Base-by-base conservation (phyloP, 108 stramenopile species). In the Fistulifera solaris region DNA sequence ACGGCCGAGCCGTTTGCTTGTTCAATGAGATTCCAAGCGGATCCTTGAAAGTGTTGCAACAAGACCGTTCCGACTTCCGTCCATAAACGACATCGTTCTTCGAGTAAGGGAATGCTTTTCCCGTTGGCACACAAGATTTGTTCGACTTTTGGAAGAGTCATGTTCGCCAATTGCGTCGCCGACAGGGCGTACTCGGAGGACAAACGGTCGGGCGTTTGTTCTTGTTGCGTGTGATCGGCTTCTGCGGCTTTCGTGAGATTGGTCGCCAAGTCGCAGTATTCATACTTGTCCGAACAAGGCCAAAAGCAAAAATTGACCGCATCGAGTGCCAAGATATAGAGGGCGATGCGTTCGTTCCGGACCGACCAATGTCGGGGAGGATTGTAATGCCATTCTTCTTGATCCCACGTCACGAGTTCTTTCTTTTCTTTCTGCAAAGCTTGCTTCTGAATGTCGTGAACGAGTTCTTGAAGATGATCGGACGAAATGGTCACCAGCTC, bases 271-370 rank as follows among this genome's bases (percentile, higher is more conserved):
- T 87, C 82, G 27, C 89, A 85, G 70, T 95, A 95, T 59, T 95
- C 90, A 18, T 93, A 70, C 2, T 41, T 43, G 54, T 85, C 77
- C 27, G 67, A 74, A 48, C 24, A 41, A 0, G 94, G 94, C 94
- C 94, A 95, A 60, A 95, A 95, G 42, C 94, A 95, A 75, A 95
- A 95, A 52, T 95, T 95, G 45, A 95, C 85, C 54, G 91, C 87
- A 74, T 95, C 94, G 71, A 95, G 49, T 2, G 87, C 75, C 54
- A 95, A 59, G 23, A 95, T 73, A 44, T 93, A 95, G 5, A 90
- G 56, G 12, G 81, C 82, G 15, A 87, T 75, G 27, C 89, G 71
- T 53, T 87, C 85, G 56, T 73, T 62, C 22, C 80, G 59, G 43
- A 42, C 59, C 56, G 57, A 67, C 77, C 21, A 62, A 48, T 23